Base-by-base conservation (phyloP, 306 rosid genomes). In the Trifolium pratense region DNA sequence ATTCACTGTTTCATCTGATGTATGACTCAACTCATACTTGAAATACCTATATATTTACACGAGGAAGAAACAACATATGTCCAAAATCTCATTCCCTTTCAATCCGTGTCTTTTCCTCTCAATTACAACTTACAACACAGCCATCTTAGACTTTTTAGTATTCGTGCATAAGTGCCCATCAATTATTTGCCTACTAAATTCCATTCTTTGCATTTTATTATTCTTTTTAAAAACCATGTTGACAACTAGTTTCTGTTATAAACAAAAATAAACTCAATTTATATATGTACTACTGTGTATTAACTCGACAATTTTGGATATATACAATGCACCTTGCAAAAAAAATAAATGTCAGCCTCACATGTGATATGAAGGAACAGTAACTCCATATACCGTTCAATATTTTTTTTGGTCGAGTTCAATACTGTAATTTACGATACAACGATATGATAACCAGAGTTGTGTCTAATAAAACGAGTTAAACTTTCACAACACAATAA, bases 101-200 rank as follows among this genome's bases (percentile, higher is more conserved):
- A 16, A 58, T 36, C 36, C 36, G 16, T 60, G 49, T 68, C 49
- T 49, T 55, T 29, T 65, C 43, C 42, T 55, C 60, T 4, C 17
- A 17, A 43, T 61, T 32, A 66, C 70, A 45, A 66, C 36, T 57
- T 73, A 34, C 82, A 29, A 12, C 58, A 56, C 66, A 8, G 3
- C 25, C 16, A 65, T 66, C 48, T 66, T 67, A 43, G 60, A 68
- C 34, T 17, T 73, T 64, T 57, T 15, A 21, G 37, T 6, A 11
- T 60, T 68, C 63, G 20, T 65, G 15, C 55, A 39, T 65, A 56
- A 57, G 26, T 56, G 57, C 17, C 56, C 56, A 56, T 78, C 73
- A 71, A 72, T 65, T 56, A 79, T 73, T 55, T 6, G 25, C 18
- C 36, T 58, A 29, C 12, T 70, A 72, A 72, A 29, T 72, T 79